These are phyloP conservation scores for Coniochaeta sp. DNA, from an alignment of 2,329 filamentous ascomycete genomes.

Conservation along the genomic window DNA sequence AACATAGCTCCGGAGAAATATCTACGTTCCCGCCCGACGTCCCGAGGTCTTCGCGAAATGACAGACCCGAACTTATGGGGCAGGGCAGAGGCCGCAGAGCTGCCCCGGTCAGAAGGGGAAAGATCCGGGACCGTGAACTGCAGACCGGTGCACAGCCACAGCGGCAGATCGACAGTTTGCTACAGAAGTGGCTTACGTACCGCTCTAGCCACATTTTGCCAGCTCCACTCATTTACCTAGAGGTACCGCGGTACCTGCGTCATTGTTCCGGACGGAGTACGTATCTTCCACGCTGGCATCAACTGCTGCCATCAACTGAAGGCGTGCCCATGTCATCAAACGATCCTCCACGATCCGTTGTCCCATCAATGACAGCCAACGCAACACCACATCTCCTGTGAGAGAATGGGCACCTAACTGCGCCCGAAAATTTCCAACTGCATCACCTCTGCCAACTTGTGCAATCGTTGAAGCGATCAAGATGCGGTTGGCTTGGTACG, in stretches of 20 bases:
- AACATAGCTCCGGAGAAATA: neutral
- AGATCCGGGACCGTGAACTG: neutral
- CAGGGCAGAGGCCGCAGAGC: no score
- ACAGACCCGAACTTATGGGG: neutral
- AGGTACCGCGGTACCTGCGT: slow-evolving; percentile 1
- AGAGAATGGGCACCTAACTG: slow-evolving; percentile 28
- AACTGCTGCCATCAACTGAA: neutral
- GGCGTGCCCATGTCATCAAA: slow-evolving; percentile 1
- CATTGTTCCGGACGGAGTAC: neutral
- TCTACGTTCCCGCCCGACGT: neutral
- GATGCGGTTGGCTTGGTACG: slow-evolving; percentile 53
- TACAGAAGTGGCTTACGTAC: neutral
- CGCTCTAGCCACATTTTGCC: neutral
- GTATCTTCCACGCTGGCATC: slow-evolving; percentile 3
- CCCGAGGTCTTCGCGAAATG: neutral
- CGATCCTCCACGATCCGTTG: neutral
- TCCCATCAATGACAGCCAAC: neutral
- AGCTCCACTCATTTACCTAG: no score
- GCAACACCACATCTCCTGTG: neutral
- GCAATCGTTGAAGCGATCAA: slow-evolving; percentile 7
- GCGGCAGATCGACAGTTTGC: neutral
- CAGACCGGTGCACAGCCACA: neutral
- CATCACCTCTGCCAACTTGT: slow-evolving; percentile 5
- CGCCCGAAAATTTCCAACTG: neutral
- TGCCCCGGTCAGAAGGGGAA: neutral